Evolutionary conservation across 139 green algal genomes (phyloP), one percentile per base, ranked within the genome.

Genomic region (Coccomyxa sp.): DNA sequence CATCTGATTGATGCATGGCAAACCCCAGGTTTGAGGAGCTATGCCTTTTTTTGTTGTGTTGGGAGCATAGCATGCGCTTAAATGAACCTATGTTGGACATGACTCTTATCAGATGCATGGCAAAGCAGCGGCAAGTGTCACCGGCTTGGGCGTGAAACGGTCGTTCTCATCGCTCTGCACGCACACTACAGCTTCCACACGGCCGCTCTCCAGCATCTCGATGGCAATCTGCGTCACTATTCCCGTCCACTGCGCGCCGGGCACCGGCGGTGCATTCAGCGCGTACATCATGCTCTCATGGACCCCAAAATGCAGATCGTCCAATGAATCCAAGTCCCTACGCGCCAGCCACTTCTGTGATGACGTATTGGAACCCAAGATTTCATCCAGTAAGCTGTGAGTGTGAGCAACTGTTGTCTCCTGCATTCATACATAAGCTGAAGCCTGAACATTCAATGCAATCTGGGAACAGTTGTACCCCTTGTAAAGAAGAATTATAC

Each of bases 151-250:
- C 12, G 76, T 89, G 79, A 98, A 96, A 68, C 91, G 90, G 88
- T 98, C 95, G 31, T 94, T 83, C 45, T 91, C 84, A n/a, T 98
- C 89, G 30, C 79, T 91, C 85, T 98, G 93, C 75, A 99, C 96
- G 82, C 96, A 99, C 23, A 99, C 92, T 32, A 99, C 97, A 0
- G 94, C 97, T 1, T 99, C 97, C 67, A 99, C 96, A 59, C 87
- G 90, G 15, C 94, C 95, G 9, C 58, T 87, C 60, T 91, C 74
- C 27, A 99, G 88, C 95, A 97, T 98, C 79, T 93, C 88, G 18
- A 92, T 91, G 10, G 88, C 90, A 27, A 94, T 88, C n/a, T 92
- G 82, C 15, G 94, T 98, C 66, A 98, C 94, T 27, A 98, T 91
- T 18, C 96, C 96, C 9, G 96, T 99, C 96, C 96, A 99, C 89